phyloP scores from a whole-genome alignment of 176 grass and related monocot species.

The Phragmites australis region DNA sequence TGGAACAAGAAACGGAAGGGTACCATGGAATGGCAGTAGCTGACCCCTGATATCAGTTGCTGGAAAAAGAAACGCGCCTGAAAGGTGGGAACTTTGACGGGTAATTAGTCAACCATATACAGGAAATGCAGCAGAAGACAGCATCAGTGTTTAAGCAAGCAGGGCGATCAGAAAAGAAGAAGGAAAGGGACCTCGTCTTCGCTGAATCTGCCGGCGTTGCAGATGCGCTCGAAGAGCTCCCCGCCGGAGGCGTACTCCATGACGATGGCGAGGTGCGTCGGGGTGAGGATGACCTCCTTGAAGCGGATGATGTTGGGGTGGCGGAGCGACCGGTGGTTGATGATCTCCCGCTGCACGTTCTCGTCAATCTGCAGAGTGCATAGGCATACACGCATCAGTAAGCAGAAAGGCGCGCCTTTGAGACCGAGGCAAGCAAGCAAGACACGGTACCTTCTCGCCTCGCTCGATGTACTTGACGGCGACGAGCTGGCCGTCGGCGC shows the following conservation, averaged over 20 bases:
- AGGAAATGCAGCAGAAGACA: not conserved
- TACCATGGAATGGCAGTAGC: constrained; percentile 89
- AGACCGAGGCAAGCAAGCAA: not conserved
- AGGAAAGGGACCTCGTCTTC: constrained; percentile 57
- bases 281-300: constrained; percentile 90
- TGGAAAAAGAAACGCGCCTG: constrained; percentile 87
- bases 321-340: constrained; percentile 84
- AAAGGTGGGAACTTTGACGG: constrained; percentile 13
- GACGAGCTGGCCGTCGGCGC: constrained; percentile 65
- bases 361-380: constrained; percentile 75
- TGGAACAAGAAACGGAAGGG: not conserved
- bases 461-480: constrained; percentile 92
- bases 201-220: constrained; percentile 78
- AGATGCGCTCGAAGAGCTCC: constrained; percentile 82
- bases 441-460: constrained; percentile 63
- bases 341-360: constrained; percentile 96
- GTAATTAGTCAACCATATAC: constrained; percentile 6
- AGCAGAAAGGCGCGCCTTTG: no score
- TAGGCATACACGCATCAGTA: no score
- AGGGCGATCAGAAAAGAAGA: not conserved
- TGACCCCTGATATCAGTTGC: constrained; percentile 74
- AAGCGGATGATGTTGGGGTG: constrained; percentile 95
- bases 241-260: constrained; percentile 85
- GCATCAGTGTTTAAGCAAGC: not conserved
- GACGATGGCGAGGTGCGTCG: constrained; percentile 79